phyloP scores from a whole-genome alignment of 2,329 filamentous ascomycete genomes.

The Alternaria metachromatica region DNA sequence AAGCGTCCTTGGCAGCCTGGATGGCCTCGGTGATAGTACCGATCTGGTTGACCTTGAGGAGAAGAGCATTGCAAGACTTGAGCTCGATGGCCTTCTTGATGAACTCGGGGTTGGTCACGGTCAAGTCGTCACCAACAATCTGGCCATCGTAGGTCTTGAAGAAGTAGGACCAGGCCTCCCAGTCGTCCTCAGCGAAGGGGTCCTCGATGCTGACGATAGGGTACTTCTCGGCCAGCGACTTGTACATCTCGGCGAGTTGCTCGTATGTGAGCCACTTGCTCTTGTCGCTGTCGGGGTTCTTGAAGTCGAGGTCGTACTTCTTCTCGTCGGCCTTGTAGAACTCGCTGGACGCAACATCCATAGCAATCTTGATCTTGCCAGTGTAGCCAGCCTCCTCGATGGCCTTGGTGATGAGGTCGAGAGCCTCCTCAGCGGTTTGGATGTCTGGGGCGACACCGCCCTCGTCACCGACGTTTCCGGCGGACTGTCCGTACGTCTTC shows the following conservation, averaged over 20 bases:
- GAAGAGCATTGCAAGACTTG: slow-evolving; percentile 97
- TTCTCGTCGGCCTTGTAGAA: slow-evolving; percentile 97
- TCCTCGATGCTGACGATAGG: slow-evolving; percentile 99
- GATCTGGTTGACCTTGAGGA: slow-evolving; percentile 99
- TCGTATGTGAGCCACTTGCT: slow-evolving; percentile 99
- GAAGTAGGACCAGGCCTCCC: slow-evolving; percentile 99
- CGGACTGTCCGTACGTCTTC: slow-evolving; percentile 99
- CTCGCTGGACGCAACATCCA: slow-evolving; percentile 98
- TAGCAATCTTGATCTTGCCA: slow-evolving; percentile 95
- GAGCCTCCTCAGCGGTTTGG: slow-evolving; percentile 93
- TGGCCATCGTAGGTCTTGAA: slow-evolving; percentile 99
- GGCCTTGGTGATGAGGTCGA: slow-evolving; percentile 92
- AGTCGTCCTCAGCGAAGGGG: slow-evolving; percentile 99
- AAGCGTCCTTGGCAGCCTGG: slow-evolving; percentile 98
- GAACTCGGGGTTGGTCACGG: slow-evolving; percentile 96
- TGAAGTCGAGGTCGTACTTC: slow-evolving; percentile 99
- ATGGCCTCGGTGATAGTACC: slow-evolving; percentile 98
- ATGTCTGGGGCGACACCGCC: slow-evolving; percentile 99
- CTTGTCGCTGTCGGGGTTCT: slow-evolving; percentile 97
- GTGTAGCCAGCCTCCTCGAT: slow-evolving; percentile 96
- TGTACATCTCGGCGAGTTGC: slow-evolving; percentile 92
- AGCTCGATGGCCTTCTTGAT: slow-evolving; percentile 99
- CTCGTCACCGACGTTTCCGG: slow-evolving; percentile 98
- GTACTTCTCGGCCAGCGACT: slow-evolving; percentile 88
- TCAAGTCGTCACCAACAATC: slow-evolving; percentile 98